phyloP scores from a whole-genome alignment of 2,329 filamentous ascomycete genomes.

The Alternaria gansuensis region DNA sequence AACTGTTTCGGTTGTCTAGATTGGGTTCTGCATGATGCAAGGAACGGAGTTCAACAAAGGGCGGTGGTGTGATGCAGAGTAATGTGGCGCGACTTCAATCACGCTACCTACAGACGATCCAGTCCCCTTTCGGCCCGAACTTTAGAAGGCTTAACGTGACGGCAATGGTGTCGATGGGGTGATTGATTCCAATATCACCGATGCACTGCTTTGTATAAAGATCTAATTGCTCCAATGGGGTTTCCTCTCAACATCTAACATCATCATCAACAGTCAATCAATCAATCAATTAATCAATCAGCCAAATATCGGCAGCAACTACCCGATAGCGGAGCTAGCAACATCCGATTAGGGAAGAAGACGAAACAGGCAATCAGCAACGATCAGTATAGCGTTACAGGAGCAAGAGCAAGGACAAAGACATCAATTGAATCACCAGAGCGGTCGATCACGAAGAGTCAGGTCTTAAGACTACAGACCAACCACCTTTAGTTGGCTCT shows the following conservation, averaged over 20 bases:
- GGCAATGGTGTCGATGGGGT: conserved; percentile 25
- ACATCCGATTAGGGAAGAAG: conserved; percentile 1
- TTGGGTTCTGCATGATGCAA: not conserved
- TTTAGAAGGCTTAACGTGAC: conserved; percentile 16
- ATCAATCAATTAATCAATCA: conserved; percentile 9
- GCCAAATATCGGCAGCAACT: not conserved
- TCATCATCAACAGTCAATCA: conserved; percentile 4
- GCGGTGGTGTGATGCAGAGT: conserved; percentile 31
- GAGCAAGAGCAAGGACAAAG: not conserved
- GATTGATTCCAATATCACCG: conserved; percentile 14
- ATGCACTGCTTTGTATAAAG: not conserved
- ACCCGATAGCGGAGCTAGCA: conserved; percentile 1
- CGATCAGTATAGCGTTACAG: not conserved
- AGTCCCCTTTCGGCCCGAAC: conserved; percentile 3
- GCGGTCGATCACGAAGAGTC: not conserved
- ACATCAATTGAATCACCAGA: not conserved
- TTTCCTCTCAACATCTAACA: not conserved
- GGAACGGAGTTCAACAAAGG: not conserved
- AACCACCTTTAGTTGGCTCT: too few species aligned
- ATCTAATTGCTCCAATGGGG: not conserved
- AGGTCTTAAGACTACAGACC: not conserved
- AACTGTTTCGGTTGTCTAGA: not conserved
- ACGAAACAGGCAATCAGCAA: not conserved
- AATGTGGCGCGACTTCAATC: conserved; percentile 36
- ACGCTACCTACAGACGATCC: conserved; percentile 13